Percentiles rank a stretch among this genome's conserved stretches.
Conservation (phyloP, 345 rosid genomes). For the Boechera divaricarpa region DNA sequence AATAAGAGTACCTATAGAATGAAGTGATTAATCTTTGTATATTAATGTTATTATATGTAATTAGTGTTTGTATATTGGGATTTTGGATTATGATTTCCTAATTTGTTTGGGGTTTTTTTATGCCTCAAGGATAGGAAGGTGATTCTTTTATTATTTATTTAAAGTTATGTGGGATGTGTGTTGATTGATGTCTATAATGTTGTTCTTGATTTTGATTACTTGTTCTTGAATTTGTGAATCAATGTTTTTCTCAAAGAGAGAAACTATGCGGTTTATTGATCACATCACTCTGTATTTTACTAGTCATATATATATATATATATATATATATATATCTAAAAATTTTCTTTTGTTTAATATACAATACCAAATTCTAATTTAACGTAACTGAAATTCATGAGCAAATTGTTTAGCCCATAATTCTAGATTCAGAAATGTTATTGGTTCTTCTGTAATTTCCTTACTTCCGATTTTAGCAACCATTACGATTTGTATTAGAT, state of each 20-base stretch:
- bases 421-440: background rate
- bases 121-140: conserved; percentile 28
- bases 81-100: conserved; percentile 5
- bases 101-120: conserved; percentile 2
- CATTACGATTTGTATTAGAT: background rate
- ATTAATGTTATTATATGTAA: conserved; percentile 10
- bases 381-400: too few species aligned
- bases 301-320: background rate
- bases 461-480: background rate
- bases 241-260: conserved; percentile 16
- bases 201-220: background rate
- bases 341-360: background rate
- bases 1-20: conserved; percentile 34
- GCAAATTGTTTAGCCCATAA: background rate
- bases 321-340: background rate
- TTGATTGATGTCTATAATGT: conserved; percentile 28
- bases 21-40: conserved; percentile 33
- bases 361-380: background rate
- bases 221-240: conserved; percentile 8
- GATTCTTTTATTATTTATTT: conserved; percentile 11
- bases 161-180: background rate
- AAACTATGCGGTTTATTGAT: background rate
- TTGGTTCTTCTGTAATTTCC: background rate
- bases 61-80: conserved; percentile 26
- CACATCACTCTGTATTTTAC: background rate